phyloP scores from a whole-genome alignment of 768 basidiomycete species.

The Russula virescens region DNA sequence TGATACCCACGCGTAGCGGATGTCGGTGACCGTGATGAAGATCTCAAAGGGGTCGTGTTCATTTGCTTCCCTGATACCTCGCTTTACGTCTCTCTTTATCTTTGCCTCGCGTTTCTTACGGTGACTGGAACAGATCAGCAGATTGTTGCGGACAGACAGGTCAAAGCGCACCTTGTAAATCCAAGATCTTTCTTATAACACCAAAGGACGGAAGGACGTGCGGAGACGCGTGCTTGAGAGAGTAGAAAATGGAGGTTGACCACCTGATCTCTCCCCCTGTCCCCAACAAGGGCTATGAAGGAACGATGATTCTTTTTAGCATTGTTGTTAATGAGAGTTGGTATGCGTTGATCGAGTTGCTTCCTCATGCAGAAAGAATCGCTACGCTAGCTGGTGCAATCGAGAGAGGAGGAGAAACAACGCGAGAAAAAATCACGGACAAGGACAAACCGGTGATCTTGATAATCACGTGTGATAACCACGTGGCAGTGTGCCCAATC shows the following conservation, averaged over 20 bases:
- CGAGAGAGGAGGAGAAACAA: no score
- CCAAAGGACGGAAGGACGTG: conserved; percentile 91
- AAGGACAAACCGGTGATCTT: background rate
- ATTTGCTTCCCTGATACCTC: conserved; percentile 88
- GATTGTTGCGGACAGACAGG: background rate
- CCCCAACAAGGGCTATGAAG: conserved; percentile 95
- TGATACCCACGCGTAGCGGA: conserved; percentile 81
- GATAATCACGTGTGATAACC: conserved; percentile 6
- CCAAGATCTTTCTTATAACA: conserved; percentile 99
- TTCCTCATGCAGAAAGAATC: conserved; percentile 53
- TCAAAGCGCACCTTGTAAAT: conserved; percentile 70
- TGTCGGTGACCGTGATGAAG: conserved; percentile 97
- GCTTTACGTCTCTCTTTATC: conserved; percentile 93
- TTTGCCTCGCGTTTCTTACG: conserved; percentile 96
- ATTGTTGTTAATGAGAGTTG: conserved; percentile 87
- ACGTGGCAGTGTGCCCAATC: conserved; percentile 1
- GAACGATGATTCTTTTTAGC: conserved; percentile 90
- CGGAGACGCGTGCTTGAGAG: conserved; percentile 84
- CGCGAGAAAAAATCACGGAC: background rate
- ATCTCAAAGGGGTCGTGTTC: conserved; percentile 98
- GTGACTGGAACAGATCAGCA: conserved; percentile 47
- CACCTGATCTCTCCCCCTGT: conserved; percentile 90
- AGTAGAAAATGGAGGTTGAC: conserved; percentile 95
- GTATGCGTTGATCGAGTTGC: conserved; percentile 89
- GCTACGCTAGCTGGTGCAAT: no score